Conservation (phyloP, 495 filamentous ascomycete species). For the Neurospora sp. region DNA sequence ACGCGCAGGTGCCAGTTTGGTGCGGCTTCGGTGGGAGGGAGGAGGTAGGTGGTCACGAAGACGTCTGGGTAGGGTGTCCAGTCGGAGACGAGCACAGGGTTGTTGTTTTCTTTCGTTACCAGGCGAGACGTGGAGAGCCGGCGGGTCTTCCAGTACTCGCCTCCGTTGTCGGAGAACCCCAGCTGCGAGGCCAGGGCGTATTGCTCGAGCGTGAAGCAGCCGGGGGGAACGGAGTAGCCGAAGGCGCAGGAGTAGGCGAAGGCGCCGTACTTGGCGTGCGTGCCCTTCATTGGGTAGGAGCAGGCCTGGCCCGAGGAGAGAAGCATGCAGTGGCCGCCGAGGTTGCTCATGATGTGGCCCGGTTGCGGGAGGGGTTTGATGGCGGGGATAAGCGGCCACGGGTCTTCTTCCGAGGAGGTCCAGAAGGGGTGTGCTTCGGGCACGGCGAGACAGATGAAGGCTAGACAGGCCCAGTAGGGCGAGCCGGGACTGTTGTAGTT, state of each 20-base stretch:
- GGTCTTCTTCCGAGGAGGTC: conserved; percentile 54
- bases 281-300: conserved; percentile 68
- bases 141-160: conserved; percentile 70
- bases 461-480: conserved; percentile 66
- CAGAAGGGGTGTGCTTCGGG: conserved; percentile 65
- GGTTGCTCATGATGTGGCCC: conserved; percentile 54
- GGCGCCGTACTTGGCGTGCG: conserved; percentile 71
- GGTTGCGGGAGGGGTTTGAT: conserved; percentile 53
- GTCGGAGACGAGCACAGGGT: conserved; percentile 49
- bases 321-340: conserved; percentile 59
- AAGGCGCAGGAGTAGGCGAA: conserved; percentile 69
- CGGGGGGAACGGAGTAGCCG: conserved; percentile 67
- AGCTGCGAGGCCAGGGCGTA: conserved; percentile 65
- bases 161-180: conserved; percentile 65
- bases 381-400: conserved; percentile 40
- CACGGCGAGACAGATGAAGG: conserved; percentile 62
- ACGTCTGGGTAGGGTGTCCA: conserved; percentile 64
- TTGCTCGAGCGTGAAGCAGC: conserved; percentile 64
- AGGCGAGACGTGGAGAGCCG: conserved; percentile 48
- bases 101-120: conserved; percentile 31
- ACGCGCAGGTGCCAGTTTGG: conserved; percentile 61
- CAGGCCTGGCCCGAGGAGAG: conserved; percentile 68
- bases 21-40: conserved; percentile 43
- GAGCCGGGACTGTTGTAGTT: conserved; percentile 70
- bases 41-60: conserved; percentile 48